These are phyloP conservation scores for Neonectria neomacrospora DNA, from an alignment of 2,329 filamentous ascomycete species.

Conservation along the genomic window DNA sequence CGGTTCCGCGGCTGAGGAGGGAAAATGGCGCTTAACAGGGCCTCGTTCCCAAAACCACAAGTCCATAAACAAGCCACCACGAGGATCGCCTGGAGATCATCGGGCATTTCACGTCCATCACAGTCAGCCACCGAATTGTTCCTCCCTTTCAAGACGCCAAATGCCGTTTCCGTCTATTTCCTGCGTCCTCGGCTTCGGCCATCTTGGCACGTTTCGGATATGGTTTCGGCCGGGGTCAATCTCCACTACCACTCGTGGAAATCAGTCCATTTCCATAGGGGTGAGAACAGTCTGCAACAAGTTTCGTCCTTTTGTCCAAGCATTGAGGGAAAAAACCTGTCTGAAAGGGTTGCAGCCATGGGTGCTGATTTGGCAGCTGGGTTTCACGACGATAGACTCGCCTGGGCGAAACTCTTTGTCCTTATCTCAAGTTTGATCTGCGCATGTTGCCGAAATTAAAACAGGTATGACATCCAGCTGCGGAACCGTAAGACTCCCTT, in stretches of 20 bases:
- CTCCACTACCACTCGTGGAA: constrained; percentile 7
- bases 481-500: background rate
- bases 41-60: background rate
- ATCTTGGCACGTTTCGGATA: constrained; percentile 7
- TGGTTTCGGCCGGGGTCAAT: constrained; percentile 11
- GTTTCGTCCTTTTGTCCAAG: background rate
- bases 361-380: background rate
- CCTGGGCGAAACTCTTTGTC: background rate
- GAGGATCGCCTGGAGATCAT: constrained; percentile 4
- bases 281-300: constrained; percentile 10
- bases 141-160: background rate
- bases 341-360: background rate
- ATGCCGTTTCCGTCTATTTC: constrained; percentile 14
- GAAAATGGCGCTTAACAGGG: background rate
- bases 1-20: background rate
- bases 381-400: constrained; percentile 9
- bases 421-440: constrained; percentile 8
- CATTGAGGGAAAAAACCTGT: background rate
- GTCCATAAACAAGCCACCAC: constrained; percentile 1
- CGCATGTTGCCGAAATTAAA: background rate
- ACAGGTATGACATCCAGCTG: background rate
- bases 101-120: constrained; percentile 8
- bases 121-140: constrained; percentile 5
- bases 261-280: constrained; percentile 13
- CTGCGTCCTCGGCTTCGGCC: constrained; percentile 3